Base-by-base conservation (phyloP, 768 basidiomycete species). In the Phylloporus scabripes region DNA sequence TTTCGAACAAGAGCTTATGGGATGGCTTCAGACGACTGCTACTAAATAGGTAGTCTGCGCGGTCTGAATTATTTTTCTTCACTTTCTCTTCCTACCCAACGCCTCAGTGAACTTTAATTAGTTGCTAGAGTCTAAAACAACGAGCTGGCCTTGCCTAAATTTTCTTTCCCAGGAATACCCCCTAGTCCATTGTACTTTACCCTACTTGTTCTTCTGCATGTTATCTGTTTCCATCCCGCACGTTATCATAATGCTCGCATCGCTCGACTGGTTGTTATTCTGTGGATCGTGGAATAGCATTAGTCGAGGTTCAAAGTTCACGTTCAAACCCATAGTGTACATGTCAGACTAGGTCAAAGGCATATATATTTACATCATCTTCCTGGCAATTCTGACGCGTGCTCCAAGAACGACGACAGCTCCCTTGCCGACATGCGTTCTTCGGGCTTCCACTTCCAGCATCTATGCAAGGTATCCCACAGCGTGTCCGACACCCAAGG, bases 401-500 rank as follows among this genome's bases (percentile, higher is more conserved):
- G 46, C 11, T 56, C 56, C 39, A 64, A 50, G 46, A 38, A 43
- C 1, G 33, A 49, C 3, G 42, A 31, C n/a, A 79, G 63, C 26
- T 72, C 62, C 33, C 41, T 54, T 67, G 79, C 75, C 7, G 55
- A 51, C 21, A 76, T 76, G 3, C 80, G 71, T 23, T 61, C 63
- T 18, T 52, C 50, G 24, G 72, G 61, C 31, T 70, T 54, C 32
- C 60, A 57, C 33, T 59, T 62, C 81, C 81, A 83, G 55, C 81
- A 80, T 23, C 54, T 55, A 42, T 59, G 45, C 70, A 82, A 63
- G 21, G 71, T 52, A 24, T 51, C 56, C 81, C 81, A 82, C 20
- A 81, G 40, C 5, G 57, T 68, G 48, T 80, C 74, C 5, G 72
- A 70, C 50, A 79, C 57, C 72, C 74, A 77, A 40, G 49, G 56